Base-by-base conservation (phyloP, 345 rosid species). In the Murraya paniculata region DNA sequence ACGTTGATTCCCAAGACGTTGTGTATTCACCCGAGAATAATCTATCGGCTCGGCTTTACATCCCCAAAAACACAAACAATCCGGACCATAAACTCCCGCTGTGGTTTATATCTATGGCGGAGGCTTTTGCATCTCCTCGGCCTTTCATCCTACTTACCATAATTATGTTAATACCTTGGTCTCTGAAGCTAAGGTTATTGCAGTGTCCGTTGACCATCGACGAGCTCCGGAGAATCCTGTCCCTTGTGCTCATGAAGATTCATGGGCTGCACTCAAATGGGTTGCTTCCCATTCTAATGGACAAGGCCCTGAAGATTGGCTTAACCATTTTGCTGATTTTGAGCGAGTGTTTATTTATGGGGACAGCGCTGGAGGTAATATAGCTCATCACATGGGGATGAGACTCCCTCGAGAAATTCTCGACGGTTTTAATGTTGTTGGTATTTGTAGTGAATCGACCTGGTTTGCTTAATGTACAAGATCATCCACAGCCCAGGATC, bases 21-120 rank as follows among this genome's bases (percentile, higher is more conserved):
- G 38, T 65, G n/a, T 53, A 84, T 65, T 85, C 87, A 5, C 45
- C 80, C 0, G 81, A 81, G 16, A 73, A 79, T 0, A 36, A 28
- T 71, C 75, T 88, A 31, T 79, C 75, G 55, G 64, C 76, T 24
- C 82, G 88, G 22, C 55, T 89, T 11, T 84, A 80, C 81, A 74
- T 86, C 59, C 90, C 90, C 1, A 69, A 67, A 64, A 24, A 77
- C 27, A 35, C 28, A 13, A 68, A n/a, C 33, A 64, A 25, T 50
- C 64, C 76, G 0, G 38, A 68, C 67, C 70, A 25, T 41, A 90
- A 89, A 68, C 86, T 90, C 19, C 89, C 88, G 0, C 50, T 91
- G 70, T 91, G 2, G 82, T 84, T 62, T 84, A 70, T 78, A 76
- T 77, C 73, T 89, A 89, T 25, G 91, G 93, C 2, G 89, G 93